Evolutionary conservation across 768 basidiomycete species (phyloP).

Genomic region (Lactifluus hygrophoroides): DNA sequence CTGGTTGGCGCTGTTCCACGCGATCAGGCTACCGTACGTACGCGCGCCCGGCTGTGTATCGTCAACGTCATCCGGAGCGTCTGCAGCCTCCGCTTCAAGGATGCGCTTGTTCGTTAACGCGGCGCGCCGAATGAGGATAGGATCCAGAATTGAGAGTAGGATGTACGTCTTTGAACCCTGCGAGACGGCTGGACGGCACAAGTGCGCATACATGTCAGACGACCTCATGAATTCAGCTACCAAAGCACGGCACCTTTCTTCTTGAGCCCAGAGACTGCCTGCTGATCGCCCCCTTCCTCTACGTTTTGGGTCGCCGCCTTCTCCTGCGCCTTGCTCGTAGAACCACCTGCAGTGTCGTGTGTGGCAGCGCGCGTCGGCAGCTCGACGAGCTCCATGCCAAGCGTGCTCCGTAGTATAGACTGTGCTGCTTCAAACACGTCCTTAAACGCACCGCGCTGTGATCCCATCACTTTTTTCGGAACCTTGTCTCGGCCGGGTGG

Average conservation of each 20-base stretch:
- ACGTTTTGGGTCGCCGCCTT: constrained; percentile 18
- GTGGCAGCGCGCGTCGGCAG: constrained; percentile 54
- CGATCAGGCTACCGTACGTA: constrained; percentile 60
- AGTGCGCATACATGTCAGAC: not conserved
- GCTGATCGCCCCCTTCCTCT: constrained; percentile 6
- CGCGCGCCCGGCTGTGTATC: constrained; percentile 40
- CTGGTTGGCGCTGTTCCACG: constrained; percentile 63
- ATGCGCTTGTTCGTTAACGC: constrained; percentile 38
- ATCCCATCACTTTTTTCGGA: constrained; percentile 62
- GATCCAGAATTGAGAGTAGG: constrained; percentile 64
- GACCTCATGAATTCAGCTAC: not conserved
- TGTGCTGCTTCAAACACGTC: constrained; percentile 61
- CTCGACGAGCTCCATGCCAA: constrained; percentile 83
- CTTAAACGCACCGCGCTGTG: constrained; percentile 51
- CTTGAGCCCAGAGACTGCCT: constrained; percentile 40
- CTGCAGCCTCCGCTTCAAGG: constrained; percentile 38
- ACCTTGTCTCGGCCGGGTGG: constrained; percentile 77
- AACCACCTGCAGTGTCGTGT: constrained; percentile 39
- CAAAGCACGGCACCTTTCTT: constrained; percentile 69
- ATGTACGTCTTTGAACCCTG: constrained; percentile 74
- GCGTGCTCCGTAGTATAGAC: constrained; percentile 46
- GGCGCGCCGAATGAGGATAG: constrained; percentile 52
- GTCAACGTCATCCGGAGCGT: constrained; percentile 43
- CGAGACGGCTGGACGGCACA: constrained; percentile 40
- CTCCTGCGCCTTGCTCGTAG: constrained; percentile 35